phyloP scores from a whole-genome alignment of 345 rosid species.

The Toxicodendron radicans region DNA sequence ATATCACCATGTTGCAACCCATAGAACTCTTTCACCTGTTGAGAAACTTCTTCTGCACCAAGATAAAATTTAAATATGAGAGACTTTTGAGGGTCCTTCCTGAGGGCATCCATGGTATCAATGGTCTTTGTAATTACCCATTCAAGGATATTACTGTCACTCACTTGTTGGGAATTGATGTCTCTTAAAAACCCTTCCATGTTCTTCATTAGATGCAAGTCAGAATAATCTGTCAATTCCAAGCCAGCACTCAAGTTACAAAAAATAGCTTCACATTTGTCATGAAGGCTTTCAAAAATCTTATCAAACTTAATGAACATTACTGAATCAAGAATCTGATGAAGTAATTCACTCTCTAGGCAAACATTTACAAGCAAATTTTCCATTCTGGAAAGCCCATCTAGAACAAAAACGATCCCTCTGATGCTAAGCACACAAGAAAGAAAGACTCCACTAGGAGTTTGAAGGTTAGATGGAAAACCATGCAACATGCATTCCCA shows the following conservation, averaged over 20 bases:
- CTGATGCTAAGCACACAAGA: constrained; percentile 74
- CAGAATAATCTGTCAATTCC: constrained; percentile 58
- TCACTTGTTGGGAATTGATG: constrained; percentile 46
- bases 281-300: constrained; percentile 64
- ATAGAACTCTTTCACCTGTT: constrained; percentile 46
- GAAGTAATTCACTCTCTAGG: constrained; percentile 47
- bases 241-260: constrained; percentile 43
- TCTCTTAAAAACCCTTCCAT: constrained; percentile 74
- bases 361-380: constrained; percentile 36
- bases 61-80: constrained; percentile 58
- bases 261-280: constrained; percentile 68
- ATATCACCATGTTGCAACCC: constrained; percentile 62
- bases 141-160: constrained; percentile 58
- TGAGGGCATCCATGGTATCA: constrained; percentile 70
- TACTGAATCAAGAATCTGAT: constrained; percentile 60
- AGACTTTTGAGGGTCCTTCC: constrained; percentile 68
- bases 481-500: constrained; percentile 91
- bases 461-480: constrained; percentile 62
- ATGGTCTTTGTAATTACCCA: constrained; percentile 67
- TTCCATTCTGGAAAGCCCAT: constrained; percentile 55
- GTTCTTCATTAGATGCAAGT: constrained; percentile 70
- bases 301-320: constrained; percentile 71
- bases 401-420: constrained; percentile 54
- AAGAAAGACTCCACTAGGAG: constrained; percentile 65
- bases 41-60: constrained; percentile 52